Evolutionary conservation across 768 basidiomycete genomes (phyloP).

Genomic region (Calocybe gangraenosa): DNA sequence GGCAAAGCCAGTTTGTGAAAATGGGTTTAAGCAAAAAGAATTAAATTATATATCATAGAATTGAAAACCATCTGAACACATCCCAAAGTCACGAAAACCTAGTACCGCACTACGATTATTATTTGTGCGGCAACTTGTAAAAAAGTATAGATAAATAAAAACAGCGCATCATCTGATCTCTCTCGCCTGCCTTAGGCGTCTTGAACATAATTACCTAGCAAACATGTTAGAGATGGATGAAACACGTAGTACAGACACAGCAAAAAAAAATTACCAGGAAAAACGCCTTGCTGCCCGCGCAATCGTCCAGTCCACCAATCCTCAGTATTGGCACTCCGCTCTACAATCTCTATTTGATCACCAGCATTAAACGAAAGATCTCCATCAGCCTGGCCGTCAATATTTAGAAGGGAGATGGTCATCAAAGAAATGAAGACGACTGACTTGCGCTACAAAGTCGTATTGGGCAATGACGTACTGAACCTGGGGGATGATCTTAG

Average conservation of each 20-base stretch:
- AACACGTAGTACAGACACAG: slow-evolving; percentile 6
- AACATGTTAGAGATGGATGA: background rate
- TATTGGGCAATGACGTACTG: slow-evolving; percentile 91
- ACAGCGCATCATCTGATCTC: background rate
- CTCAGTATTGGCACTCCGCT: slow-evolving; percentile 75
- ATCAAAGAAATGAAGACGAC: slow-evolving; percentile 9
- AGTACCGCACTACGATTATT: no score
- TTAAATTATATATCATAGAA: no score
- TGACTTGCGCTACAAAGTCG: slow-evolving; percentile 87
- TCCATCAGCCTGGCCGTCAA: slow-evolving; percentile 65
- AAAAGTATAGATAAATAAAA: no score
- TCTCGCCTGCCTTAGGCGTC: slow-evolving; percentile 24
- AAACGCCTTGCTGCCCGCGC: slow-evolving; percentile 81
- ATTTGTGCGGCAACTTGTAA: no score
- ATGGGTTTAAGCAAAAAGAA: no score
- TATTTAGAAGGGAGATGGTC: background rate
- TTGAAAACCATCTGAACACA: no score
- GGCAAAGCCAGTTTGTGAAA: no score
- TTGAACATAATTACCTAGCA: slow-evolving; percentile 65
- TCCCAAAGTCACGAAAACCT: no score
- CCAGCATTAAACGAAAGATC: slow-evolving; percentile 89
- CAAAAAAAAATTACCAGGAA: slow-evolving; percentile 59
- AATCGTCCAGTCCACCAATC: slow-evolving; percentile 98
- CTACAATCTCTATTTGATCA: slow-evolving; percentile 87
- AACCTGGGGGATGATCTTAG: slow-evolving; percentile 56